Evolutionary conservation across 352 stramenopile species (phyloP).

Genomic region (Globisporangium solare): DNA sequence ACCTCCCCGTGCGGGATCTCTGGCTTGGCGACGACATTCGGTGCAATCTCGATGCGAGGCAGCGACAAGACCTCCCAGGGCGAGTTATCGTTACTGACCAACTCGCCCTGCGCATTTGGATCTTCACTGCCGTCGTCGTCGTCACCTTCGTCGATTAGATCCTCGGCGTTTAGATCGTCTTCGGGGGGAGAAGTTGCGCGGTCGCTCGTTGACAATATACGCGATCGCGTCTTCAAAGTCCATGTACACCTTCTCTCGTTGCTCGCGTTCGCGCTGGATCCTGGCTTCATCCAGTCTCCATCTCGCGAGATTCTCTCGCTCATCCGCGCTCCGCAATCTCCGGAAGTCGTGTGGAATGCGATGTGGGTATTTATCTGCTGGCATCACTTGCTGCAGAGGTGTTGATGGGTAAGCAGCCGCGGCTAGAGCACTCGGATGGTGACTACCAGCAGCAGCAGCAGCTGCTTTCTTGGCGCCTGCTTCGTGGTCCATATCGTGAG

Average conservation of each 20-base stretch:
- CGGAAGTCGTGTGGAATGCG: conserved; percentile 58
- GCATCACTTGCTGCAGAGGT: conserved; percentile 3
- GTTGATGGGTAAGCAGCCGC: background rate
- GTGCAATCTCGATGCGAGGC: conserved; percentile 44
- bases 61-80: conserved; percentile 52
- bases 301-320: conserved; percentile 35
- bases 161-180: conserved; percentile 52
- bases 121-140: conserved; percentile 43
- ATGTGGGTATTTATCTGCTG: conserved; percentile 7
- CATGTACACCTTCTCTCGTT: conserved; percentile 53
- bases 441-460: background rate
- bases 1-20: conserved; percentile 58
- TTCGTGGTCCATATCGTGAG: conserved; percentile 17
- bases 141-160: conserved; percentile 67
- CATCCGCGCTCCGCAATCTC: conserved; percentile 57
- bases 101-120: background rate
- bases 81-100: conserved; percentile 30
- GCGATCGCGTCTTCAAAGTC: conserved; percentile 70
- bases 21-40: conserved; percentile 52
- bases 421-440: background rate
- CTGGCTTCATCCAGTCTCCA: conserved; percentile 57
- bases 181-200: conserved; percentile 43
- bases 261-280: conserved; percentile 42
- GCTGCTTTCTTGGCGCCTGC: conserved; percentile 16
- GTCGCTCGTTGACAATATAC: conserved; percentile 67